Evolutionary conservation across 768 basidiomycete species (phyloP).

Genomic region (Butyriboletus loyo): DNA sequence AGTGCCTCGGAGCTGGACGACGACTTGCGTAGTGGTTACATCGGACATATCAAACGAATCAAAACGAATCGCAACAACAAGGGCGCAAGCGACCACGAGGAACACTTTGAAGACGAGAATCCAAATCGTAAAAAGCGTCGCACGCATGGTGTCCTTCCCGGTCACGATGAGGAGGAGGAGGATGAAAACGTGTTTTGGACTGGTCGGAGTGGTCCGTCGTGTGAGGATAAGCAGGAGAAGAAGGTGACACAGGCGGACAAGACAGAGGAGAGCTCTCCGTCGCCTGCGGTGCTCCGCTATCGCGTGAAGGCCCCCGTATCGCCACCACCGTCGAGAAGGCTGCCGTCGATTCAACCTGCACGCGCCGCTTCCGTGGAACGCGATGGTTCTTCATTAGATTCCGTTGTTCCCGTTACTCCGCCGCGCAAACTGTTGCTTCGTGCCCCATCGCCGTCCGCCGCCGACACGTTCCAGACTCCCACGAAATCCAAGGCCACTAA

Average conservation of each 20-base stretch:
- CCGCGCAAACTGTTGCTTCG: conserved; percentile 23
- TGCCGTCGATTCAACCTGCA: conserved; percentile 28
- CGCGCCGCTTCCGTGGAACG: conserved; percentile 28
- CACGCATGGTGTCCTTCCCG: conserved; percentile 31
- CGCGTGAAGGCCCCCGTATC: conserved; percentile 50
- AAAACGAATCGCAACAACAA: conserved; percentile 16
- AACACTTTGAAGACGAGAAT: conserved; percentile 15
- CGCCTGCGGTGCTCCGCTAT: conserved; percentile 36
- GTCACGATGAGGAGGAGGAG: conserved; percentile 52
- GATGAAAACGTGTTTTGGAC: conserved; percentile 39
- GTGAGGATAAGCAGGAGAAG: conserved; percentile 5
- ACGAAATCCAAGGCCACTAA: conserved; percentile 36
- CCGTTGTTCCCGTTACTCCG: conserved; percentile 24
- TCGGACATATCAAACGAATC: conserved; percentile 11
- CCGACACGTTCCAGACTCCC: conserved; percentile 35
- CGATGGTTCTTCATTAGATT: conserved; percentile 4
- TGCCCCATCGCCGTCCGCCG: conserved; percentile 15
- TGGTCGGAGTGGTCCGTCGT: conserved; percentile 18
- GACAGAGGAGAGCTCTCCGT: conserved; percentile 23
- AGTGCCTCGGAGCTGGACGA: conserved; percentile 36
- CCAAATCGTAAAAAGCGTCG: conserved; percentile 40
- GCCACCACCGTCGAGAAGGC: conserved; percentile 64
- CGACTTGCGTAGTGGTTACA: conserved; percentile 10
- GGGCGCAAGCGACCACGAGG: conserved; percentile 15
- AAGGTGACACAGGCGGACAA: conserved; percentile 3